phyloP scores from a whole-genome alignment of 1,284 basidiomycete genomes.

The Leccinum glutinopallens region DNA sequence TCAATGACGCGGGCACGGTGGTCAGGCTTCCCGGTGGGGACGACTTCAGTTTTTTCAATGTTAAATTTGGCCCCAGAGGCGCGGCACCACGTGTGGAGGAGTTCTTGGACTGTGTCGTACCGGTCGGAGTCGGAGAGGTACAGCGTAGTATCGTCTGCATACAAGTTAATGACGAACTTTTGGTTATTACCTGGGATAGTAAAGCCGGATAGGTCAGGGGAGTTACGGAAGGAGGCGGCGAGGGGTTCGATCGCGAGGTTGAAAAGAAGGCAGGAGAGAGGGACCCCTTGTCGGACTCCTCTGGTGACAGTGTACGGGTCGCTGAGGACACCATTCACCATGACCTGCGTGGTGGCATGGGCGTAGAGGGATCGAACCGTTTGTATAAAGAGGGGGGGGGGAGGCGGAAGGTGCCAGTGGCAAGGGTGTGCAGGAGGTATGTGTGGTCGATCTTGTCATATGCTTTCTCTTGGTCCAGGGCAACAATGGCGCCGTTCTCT shows the following conservation, averaged over 20 bases:
- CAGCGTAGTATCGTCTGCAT: slow-evolving; percentile 20
- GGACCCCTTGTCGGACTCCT: slow-evolving; percentile 43
- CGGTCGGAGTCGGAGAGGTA: slow-evolving; percentile 17
- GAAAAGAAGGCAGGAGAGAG: slow-evolving; percentile 43
- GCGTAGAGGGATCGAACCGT: slow-evolving; percentile 40
- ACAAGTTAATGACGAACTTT: not conserved
- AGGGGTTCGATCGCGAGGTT: slow-evolving; percentile 25
- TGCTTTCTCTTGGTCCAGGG: slow-evolving; percentile 21
- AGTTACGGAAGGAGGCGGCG: slow-evolving; percentile 5
- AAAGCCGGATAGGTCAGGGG: slow-evolving; percentile 1
- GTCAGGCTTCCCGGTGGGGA: no score
- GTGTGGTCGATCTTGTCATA: slow-evolving; percentile 21
- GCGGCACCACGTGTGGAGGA: no score
- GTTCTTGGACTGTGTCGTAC: slow-evolving; percentile 1
- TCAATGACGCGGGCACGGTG: no score
- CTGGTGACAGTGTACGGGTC: slow-evolving; percentile 24
- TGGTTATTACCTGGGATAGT: not conserved
- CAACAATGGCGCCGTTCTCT: slow-evolving; percentile 1
- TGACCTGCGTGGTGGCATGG: slow-evolving; percentile 27
- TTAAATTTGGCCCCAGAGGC: no score
- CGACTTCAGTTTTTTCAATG: no score
- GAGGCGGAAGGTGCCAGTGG: not conserved
- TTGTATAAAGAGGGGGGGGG: slow-evolving; percentile 8
- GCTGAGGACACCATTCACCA: slow-evolving; percentile 30
- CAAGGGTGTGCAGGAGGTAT: slow-evolving; percentile 7